Evolutionary conservation across 768 basidiomycete genomes (phyloP), one percentile per base, ranked within the genome.

Genomic region (Collybia mongolica): DNA sequence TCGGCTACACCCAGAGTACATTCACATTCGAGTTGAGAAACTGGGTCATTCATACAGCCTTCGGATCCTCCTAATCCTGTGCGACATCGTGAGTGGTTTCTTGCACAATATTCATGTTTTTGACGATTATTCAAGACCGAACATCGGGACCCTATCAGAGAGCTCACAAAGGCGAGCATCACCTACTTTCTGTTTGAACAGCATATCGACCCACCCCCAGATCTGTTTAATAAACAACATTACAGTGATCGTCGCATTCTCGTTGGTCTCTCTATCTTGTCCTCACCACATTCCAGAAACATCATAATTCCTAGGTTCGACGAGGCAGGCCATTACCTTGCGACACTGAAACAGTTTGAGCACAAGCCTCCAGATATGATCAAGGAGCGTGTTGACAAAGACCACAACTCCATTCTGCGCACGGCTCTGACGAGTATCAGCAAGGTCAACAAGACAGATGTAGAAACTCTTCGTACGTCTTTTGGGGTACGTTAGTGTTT

Each of bases 371-470:
- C 96, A 6, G 86, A 92, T 62, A 74, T 94, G 61, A 95, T 99
- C 72, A 96, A 94, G 66, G 97, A 98, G 64, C 87, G 93, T 39
- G 76, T 90, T 23, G 93, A 97, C 65, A 92, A 94, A 56, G 88
- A 92, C 59, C 93, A 97, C 61, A 71, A 78, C 54, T 83, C 93
- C 6, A 79, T 93, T 60, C 67, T 98, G 12, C 88, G 89, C 49
- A 81, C 83, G 17, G 80, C 90, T 1, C 74, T 99, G 22, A 98
- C 96, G 1, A 84, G 82, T 55, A 90, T 98, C 60, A 88, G 82
- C 62, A 93, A 90, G 58, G 92, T 99, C 54, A 98, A 98, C 70
- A 97, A 96, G 75, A 98, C 96, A 3, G 97, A 99, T 60, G 93
- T 95, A 1, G 85, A 92, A 68, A 98, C 96, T 3, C 73, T 99